Percentiles rank a stretch among this genome's conserved stretches.
Conservation (phyloP, 768 basidiomycete species). For the Mycena galopus region DNA sequence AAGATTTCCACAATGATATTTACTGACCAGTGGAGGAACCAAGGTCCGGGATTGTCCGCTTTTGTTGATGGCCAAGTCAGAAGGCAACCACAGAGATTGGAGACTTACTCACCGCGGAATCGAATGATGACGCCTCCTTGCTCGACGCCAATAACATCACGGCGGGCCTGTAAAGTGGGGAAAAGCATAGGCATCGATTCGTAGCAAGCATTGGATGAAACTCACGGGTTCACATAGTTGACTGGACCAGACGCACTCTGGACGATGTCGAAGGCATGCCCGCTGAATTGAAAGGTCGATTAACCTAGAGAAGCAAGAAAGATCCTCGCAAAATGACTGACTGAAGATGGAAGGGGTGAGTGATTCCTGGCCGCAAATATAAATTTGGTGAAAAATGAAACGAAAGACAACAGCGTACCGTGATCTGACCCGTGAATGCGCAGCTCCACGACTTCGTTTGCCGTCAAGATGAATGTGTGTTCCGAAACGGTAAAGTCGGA, state of each 20-base stretch:
- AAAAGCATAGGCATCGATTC: no score
- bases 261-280: constrained; percentile 46
- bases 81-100: neutral
- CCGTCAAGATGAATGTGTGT: constrained; percentile 38
- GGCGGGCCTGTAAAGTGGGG: constrained; percentile 31
- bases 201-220: neutral
- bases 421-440: constrained; percentile 42
- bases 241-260: constrained; percentile 35
- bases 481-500: constrained; percentile 38
- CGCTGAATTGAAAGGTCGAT: constrained; percentile 25
- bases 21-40: neutral
- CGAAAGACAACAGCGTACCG: constrained; percentile 21
- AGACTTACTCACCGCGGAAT: constrained; percentile 3
- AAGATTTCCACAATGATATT: neutral
- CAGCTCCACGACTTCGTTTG: constrained; percentile 40
- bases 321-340: neutral
- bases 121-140: constrained; percentile 13
- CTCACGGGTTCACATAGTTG: constrained; percentile 41
- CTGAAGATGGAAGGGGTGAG: constrained; percentile 32
- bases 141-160: constrained; percentile 41
- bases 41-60: neutral
- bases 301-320: neutral
- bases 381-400: neutral
- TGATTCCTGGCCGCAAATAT: constrained; percentile 4
- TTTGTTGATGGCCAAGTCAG: neutral